phyloP scores from a whole-genome alignment of 441 rosid genomes.

The Manihot esculenta region DNA sequence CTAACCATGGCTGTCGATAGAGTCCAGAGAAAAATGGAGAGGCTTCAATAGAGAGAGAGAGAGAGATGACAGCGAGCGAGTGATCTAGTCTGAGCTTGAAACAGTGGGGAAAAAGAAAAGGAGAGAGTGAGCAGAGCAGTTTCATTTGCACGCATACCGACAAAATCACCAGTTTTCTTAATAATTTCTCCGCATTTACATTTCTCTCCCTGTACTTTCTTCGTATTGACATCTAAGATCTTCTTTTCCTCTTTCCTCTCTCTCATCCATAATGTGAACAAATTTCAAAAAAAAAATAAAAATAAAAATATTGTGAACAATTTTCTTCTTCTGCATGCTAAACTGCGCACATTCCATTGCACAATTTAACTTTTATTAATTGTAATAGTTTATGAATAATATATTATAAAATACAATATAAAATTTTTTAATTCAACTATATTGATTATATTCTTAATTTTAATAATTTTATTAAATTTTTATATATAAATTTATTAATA shows the following conservation, averaged over 20 bases:
- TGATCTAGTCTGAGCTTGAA: constrained; percentile 34
- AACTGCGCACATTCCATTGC: too few species aligned
- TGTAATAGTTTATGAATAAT: too few species aligned
- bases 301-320: too few species aligned
- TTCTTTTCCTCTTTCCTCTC: not conserved
- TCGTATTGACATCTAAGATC: constrained; percentile 40
- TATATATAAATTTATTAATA: too few species aligned
- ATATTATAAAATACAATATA: too few species aligned
- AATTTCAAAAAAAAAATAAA: too few species aligned
- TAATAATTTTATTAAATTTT: too few species aligned
- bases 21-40: not conserved
- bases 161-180: constrained; percentile 49
- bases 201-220: constrained; percentile 36
- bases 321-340: too few species aligned
- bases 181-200: constrained; percentile 43
- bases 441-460: too few species aligned
- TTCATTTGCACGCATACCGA: constrained; percentile 77
- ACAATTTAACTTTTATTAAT: too few species aligned
- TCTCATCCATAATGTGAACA: too few species aligned
- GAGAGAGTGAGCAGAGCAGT: constrained; percentile 17
- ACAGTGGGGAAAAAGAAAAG: constrained; percentile 24
- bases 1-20: constrained; percentile 22
- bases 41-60: constrained; percentile 13
- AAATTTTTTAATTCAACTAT: too few species aligned
- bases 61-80: constrained; percentile 29